Base-by-base conservation (phyloP, 371 early-diverging fungal genomes). In the Apophysomyces trapeziformis region DNA sequence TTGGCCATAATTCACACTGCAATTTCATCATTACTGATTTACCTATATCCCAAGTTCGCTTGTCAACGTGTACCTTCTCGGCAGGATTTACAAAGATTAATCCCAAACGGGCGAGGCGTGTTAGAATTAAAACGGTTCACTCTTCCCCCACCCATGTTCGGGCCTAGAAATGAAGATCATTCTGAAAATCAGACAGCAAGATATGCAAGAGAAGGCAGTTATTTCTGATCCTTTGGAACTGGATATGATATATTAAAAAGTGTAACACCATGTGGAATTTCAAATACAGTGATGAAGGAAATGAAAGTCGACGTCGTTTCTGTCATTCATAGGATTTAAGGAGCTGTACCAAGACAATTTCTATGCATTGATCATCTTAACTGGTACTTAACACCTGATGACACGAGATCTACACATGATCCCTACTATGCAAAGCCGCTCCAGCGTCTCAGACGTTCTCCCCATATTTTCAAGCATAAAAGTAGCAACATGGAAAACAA, bases 31-130 rank as follows among this genome's bases (percentile, higher is more conserved):
- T 18, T 5, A 44, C 7, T 45, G 37, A 21, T 36, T 38, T 43
- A 57, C 11, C 12, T n/a, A 46, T 32, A 36, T 57, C 36, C 54
- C 38, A 58, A 85, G 83, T 77, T 81, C 8, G 70, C 87, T 7
- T 89, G 84, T 64, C 83, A 86, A 45, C 60, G 68, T 35, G 75
- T 87, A 0, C 87, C 87, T 7, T 68, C 75, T 0, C 75, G 82
- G 26, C 79, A 85, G 50, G 87, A 84, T 8, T 61, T 89, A 14
- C 79, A 83, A 47, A 76, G 75, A 14, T 64, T 87, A 61, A 84
- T 87, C 61, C 89, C 89, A 14, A 82, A 82, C 63, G 89, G 89
- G 7, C 82, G 89, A 54, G 79, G 80, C 16, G 75, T 86, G 9
- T 68, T 85, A 16, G 77, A 80, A 26, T 44, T 82, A 41, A 87